Base-by-base conservation (phyloP, 306 rosid species). In the Acacia crassicarpa region DNA sequence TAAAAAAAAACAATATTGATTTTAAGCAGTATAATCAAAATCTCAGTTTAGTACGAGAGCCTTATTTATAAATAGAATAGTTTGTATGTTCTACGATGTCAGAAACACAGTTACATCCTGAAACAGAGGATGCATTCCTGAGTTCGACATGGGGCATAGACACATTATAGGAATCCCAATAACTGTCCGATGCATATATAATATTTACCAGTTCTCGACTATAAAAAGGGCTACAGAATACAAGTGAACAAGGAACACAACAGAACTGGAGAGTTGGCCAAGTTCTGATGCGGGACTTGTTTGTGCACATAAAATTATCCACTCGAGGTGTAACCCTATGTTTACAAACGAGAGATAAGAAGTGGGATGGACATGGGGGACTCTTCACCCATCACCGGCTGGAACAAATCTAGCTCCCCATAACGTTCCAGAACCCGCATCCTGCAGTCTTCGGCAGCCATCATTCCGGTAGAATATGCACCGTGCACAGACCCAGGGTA, bases 361-460 rank as follows among this genome's bases (percentile, higher is more conserved):
- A 96, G 96, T 1, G 99, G 99, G 43, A 93, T 82, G 3, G 94
- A 87, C 25, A 90, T 85, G 0, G 83, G 77, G 27, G 82, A 86
- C 77, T 90, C 97, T 84, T 93, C 99, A 17, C 90, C 99, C 94
- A 95, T 80, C 78, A 79, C 97, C 0, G 95, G 89, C 84, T 84
- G 97, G 80, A 90, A 91, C 81, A 96, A 84, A 85, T 96, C 93
- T 78, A 93, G 61, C 86, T 93, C 95, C 38, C 99, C 99, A 3
- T 96, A 93, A 10, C 97, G 94, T 89, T 96, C 99, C 44, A 96
- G 87, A 41, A 96, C 95, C 1, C 99, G 94, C 98, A 96, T 93
- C 83, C 99, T 89, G 86, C 99, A 96, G 88, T 89, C 99, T 80
- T 96, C 99, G 0, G 98, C 99, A 19, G 99, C 99, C 99, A 96